A percentile compares a stretch with the other conserved stretches of the same genome.
These are phyloP conservation scores for Diversispora epigaea DNA, from an alignment of 192 early-diverging fungal species.

Conservation along the genomic window DNA sequence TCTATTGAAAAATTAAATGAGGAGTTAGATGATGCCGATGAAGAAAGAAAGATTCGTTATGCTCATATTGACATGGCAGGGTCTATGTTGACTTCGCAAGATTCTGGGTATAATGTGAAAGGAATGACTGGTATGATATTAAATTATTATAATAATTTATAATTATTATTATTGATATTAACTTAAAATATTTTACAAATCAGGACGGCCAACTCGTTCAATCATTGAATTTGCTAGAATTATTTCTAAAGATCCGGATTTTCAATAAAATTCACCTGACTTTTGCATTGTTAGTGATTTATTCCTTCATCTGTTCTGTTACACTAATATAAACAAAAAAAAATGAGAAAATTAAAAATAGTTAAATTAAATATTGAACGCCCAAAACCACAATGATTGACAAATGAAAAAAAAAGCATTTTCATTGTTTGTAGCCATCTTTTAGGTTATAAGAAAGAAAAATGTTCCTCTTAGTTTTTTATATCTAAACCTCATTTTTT, in stretches of 20 bases:
- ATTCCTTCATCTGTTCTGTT: too few relatives aligned
- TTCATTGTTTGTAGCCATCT: too few relatives aligned
- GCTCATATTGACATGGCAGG: constrained; percentile 89
- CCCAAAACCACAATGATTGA: too few relatives aligned
- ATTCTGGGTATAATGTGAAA: constrained; percentile 61
- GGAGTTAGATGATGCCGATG: constrained; percentile 19
- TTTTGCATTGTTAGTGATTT: too few relatives aligned
- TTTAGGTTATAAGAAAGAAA: too few relatives aligned
- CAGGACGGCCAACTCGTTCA: constrained; percentile 79
- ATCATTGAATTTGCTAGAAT: constrained; percentile 69
- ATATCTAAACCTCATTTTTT: too few relatives aligned
- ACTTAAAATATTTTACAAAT: not conserved
- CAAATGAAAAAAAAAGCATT: too few relatives aligned
- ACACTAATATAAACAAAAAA: too few relatives aligned
- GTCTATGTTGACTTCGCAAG: constrained; percentile 71
- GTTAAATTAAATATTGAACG: too few relatives aligned
- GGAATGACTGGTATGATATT: constrained; percentile 71
- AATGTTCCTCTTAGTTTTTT: too few relatives aligned
- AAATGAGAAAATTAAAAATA: too few relatives aligned
- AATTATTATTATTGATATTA: too few relatives aligned
- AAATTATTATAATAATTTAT: not conserved
- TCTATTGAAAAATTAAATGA: constrained; percentile 35
- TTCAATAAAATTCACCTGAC: not conserved
- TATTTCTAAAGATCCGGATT: not conserved
- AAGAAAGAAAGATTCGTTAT: constrained; percentile 52